These are phyloP conservation scores for Rhizoclosmatium sp. DNA, from an alignment of 192 early-diverging fungal genomes.

Conservation along the genomic window DNA sequence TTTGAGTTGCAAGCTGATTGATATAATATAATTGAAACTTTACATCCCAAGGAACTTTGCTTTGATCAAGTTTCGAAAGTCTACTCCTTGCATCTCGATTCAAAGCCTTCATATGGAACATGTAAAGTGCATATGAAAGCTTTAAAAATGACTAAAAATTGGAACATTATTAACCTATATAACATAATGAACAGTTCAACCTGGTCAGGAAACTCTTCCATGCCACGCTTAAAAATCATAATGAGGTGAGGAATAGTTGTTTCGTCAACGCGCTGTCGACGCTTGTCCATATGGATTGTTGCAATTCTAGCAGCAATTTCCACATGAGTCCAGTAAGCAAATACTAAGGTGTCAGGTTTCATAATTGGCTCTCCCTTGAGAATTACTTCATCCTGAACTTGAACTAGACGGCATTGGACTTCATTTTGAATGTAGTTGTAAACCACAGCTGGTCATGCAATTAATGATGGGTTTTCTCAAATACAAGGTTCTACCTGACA, in stretches of 20 bases:
- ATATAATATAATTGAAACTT: slow-evolving; percentile 28
- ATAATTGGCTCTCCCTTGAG: too few relatives aligned
- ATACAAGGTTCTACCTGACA: neutral
- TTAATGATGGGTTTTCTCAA: too few relatives aligned
- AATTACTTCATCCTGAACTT: too few relatives aligned
- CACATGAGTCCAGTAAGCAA: slow-evolving; percentile 25
- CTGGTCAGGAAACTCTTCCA: slow-evolving; percentile 6
- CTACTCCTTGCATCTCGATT: neutral
- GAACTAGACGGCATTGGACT: neutral
- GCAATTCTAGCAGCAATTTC: slow-evolving; percentile 20
- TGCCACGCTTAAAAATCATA: neutral
- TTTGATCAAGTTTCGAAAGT: neutral
- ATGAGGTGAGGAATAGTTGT: neutral
- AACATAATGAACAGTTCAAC: neutral
- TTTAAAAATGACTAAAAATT: neutral
- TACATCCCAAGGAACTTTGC: neutral
- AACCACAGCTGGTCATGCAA: neutral
- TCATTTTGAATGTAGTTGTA: slow-evolving; percentile 14
- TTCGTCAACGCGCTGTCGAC: neutral
- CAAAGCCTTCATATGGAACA: neutral
- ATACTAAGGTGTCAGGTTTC: neutral
- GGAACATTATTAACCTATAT: neutral
- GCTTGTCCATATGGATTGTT: slow-evolving; percentile 13
- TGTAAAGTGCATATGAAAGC: neutral
- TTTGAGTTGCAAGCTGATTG: slow-evolving; percentile 17